phyloP scores from a whole-genome alignment of 2,329 filamentous ascomycete species.

The Karstenula rhodostoma region DNA sequence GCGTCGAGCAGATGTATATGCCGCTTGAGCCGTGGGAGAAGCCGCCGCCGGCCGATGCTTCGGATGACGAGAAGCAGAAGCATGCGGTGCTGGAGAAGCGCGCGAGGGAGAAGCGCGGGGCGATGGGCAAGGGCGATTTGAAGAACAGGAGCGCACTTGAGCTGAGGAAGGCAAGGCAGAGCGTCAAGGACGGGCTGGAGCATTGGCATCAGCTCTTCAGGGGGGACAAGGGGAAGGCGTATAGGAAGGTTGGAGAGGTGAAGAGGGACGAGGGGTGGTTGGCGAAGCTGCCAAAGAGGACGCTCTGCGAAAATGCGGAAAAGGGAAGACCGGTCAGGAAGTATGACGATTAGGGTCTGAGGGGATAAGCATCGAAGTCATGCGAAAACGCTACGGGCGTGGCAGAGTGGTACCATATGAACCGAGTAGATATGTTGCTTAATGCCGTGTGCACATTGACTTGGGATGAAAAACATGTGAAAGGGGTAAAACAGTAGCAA shows the following conservation, averaged over 20 bases:
- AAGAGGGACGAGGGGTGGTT: conserved; percentile 69
- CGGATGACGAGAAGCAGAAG: conserved; percentile 34
- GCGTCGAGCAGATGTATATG: conserved; percentile 84
- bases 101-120: conserved; percentile 17
- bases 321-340: conserved; percentile 68
- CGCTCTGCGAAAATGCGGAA: conserved; percentile 75
- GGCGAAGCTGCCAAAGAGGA: conserved; percentile 63
- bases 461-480: no score
- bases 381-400: neutral
- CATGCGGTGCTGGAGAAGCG: conserved; percentile 36
- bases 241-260: conserved; percentile 80
- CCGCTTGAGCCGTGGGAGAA: conserved; percentile 67
- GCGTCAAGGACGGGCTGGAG: conserved; percentile 72
- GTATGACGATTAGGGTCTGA: conserved; percentile 30
- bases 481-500: neutral
- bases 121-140: conserved; percentile 41
- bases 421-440: neutral
- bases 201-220: conserved; percentile 87
- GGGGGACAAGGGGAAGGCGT: conserved; percentile 75
- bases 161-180: conserved; percentile 67
- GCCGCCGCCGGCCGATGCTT: conserved; percentile 21
- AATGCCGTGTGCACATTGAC: no score
- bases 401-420: neutral
- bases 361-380: neutral
- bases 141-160: conserved; percentile 70